Conservation (phyloP, 257 asterid species). For the Penstemon eatonii region DNA sequence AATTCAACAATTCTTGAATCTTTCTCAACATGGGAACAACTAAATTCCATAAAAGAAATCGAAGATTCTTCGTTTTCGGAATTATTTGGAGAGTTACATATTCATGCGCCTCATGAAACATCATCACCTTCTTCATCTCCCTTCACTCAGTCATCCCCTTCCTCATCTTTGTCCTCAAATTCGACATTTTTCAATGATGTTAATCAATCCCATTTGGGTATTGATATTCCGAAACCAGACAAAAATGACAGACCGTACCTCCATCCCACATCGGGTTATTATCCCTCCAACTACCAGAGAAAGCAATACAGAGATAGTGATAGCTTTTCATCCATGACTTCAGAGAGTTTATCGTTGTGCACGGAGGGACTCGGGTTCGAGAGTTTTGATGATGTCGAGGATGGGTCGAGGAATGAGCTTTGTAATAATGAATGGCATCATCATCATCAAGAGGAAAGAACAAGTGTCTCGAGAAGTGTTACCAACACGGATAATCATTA, state of each 20-base stretch:
- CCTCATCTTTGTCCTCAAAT: slow-evolving; percentile 27
- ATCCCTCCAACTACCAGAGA: neutral
- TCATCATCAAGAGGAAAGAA: slow-evolving; percentile 30
- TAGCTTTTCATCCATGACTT: slow-evolving; percentile 58
- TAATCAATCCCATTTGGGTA: neutral
- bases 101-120: slow-evolving; percentile 25
- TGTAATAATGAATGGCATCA: slow-evolving; percentile 26
- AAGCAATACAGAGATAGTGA: slow-evolving; percentile 41
- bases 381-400: slow-evolving; percentile 86
- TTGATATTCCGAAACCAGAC: slow-evolving; percentile 1
- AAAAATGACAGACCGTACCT: slow-evolving; percentile 9
- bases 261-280: slow-evolving; percentile 22
- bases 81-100: slow-evolving; percentile 45
- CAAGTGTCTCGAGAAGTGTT: slow-evolving; percentile 24
- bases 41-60: slow-evolving; percentile 37
- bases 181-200: slow-evolving; percentile 9
- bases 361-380: slow-evolving; percentile 88
- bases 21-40: slow-evolving; percentile 55
- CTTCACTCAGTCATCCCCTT: slow-evolving; percentile 20
- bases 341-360: slow-evolving; percentile 67
- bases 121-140: neutral
- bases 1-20: slow-evolving; percentile 43
- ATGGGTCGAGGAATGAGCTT: slow-evolving; percentile 32
- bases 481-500: slow-evolving; percentile 23
- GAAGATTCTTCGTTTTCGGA: slow-evolving; percentile 49